These are phyloP conservation scores for Oryza glumipatula DNA, from an alignment of 176 grass and related monocot genomes.

Conservation along the genomic window DNA sequence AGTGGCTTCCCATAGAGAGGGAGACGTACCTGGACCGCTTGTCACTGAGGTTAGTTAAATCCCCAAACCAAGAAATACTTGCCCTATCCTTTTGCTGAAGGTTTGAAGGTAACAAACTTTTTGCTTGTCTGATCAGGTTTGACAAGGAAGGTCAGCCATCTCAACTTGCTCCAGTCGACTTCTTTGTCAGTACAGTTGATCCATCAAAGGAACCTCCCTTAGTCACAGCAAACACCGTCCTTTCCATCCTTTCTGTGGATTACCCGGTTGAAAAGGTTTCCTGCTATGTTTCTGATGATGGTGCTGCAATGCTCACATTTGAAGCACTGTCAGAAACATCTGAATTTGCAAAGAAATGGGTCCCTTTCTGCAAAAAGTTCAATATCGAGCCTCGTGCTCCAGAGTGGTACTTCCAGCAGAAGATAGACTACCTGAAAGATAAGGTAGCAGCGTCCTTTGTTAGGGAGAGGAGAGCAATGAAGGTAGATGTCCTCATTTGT, in stretches of 20 bases:
- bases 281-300: constrained; percentile 99
- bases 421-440: constrained; percentile 95
- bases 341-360: constrained; percentile 99
- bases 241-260: constrained; percentile 88
- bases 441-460: constrained; percentile 80
- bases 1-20: constrained; percentile 92
- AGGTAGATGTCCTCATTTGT: constrained; percentile 51
- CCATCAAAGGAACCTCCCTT: constrained; percentile 88
- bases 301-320: constrained; percentile 92
- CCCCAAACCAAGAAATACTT: constrained; percentile 30
- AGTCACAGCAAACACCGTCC: constrained; percentile 94
- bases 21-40: constrained; percentile 95
- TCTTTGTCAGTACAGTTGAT: constrained; percentile 96
- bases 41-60: constrained; percentile 74
- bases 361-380: constrained; percentile 90
- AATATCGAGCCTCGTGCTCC: constrained; percentile 83
- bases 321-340: constrained; percentile 95
- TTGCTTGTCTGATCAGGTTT: constrained; percentile 61
- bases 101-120: constrained; percentile 26
- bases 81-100: not conserved
- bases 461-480: constrained; percentile 91
- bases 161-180: constrained; percentile 72
- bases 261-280: constrained; percentile 89
- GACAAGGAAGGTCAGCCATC: constrained; percentile 84
- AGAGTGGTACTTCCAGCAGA: constrained; percentile 90